Percentiles rank a stretch among this genome's conserved stretches.
Conservation (phyloP, 305 asterid species). For the Nicotiana rustica region DNA sequence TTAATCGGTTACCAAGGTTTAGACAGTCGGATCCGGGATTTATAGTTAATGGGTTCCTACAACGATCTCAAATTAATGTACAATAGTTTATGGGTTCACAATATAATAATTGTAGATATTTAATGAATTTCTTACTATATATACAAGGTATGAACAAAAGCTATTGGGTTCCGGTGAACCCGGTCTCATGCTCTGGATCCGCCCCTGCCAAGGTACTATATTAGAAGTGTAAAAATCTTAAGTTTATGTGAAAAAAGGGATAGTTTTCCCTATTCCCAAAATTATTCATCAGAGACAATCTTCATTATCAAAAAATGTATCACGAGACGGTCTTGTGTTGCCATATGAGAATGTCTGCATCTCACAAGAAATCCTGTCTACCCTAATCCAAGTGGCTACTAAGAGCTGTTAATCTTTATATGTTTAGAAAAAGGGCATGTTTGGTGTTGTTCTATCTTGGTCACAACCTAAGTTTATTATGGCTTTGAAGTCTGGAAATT, state of each 20-base stretch:
- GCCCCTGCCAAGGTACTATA: background rate
- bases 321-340: background rate
- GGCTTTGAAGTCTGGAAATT: slow-evolving; percentile 6
- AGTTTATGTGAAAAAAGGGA: background rate
- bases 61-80: too few relatives aligned
- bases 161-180: too few relatives aligned
- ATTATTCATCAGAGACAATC: background rate
- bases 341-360: slow-evolving; percentile 2
- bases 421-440: background rate
- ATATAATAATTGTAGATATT: too few relatives aligned
- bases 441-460: background rate
- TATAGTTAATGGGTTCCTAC: too few relatives aligned
- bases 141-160: too few relatives aligned
- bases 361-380: background rate
- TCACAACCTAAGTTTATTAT: background rate
- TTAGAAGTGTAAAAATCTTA: background rate
- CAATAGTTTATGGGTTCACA: too few relatives aligned
- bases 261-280: background rate
- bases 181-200: too few relatives aligned
- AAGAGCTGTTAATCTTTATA: background rate
- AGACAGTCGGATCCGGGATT: too few relatives aligned
- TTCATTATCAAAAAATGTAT: background rate
- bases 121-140: too few relatives aligned
- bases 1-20: background rate
- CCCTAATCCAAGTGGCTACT: background rate